phyloP scores from a whole-genome alignment of 2,329 filamentous ascomycete genomes.

The Neocatenulostroma microsporum region DNA sequence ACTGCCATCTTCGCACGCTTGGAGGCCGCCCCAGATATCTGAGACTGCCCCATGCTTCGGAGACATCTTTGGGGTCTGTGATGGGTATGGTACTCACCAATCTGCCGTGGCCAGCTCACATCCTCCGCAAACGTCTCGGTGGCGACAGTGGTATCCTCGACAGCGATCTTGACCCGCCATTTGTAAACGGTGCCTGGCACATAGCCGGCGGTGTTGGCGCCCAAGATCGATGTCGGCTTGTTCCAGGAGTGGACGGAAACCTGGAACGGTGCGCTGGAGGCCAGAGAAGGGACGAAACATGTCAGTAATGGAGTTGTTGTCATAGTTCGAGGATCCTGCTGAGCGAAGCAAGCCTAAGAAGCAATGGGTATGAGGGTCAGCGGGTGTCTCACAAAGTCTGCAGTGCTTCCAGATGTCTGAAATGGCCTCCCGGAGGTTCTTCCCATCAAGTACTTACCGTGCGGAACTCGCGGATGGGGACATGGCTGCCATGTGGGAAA shows the following conservation, averaged over 20 bases:
- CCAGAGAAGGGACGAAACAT: constrained; percentile 61
- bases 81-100: constrained; percentile 34
- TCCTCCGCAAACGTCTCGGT: constrained; percentile 47
- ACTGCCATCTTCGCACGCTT: too few species aligned
- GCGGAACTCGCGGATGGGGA: constrained; percentile 75
- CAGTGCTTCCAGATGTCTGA: too few species aligned
- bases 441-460: too few species aligned
- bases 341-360: constrained; percentile 64
- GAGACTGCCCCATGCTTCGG: too few species aligned
- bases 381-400: too few species aligned
- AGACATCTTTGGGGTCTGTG: background rate
- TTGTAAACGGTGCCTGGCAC: constrained; percentile 5
- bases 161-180: constrained; percentile 50
- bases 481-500: constrained; percentile 56
- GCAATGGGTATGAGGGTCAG: too few species aligned
- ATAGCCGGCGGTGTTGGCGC: constrained; percentile 5
- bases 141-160: constrained; percentile 55
- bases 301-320: constrained; percentile 40
- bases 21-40: too few species aligned
- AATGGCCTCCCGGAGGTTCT: too few species aligned
- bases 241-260: constrained; percentile 71
- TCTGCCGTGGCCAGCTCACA: constrained; percentile 46
- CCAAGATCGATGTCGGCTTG: constrained; percentile 35
- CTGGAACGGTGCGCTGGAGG: constrained; percentile 53
- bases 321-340: constrained; percentile 5